Evolutionary conservation across 257 asterid species (phyloP), one percentile per base, ranked within the genome.

Genomic region (Solanum stenotomum): DNA sequence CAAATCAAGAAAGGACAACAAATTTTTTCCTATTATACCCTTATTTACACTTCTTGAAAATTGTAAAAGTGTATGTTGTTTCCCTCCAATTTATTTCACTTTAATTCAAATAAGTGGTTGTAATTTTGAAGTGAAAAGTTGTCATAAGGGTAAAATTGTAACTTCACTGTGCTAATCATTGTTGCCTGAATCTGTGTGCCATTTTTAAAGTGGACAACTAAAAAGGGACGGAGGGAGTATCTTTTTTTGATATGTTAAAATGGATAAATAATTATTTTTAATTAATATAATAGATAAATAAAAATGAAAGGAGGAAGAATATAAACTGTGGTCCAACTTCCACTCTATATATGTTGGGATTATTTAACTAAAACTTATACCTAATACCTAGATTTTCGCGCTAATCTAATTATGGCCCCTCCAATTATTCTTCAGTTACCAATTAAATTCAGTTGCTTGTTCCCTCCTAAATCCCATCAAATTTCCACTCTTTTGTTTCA

Each of bases 361-460:
- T 40, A 78, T 78, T 78, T 78, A 78, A 40, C 35, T 40, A 40
- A 78, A 40, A 40, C 18, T 25, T 77, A 27, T 29, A 78, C 85
- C 85, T 44, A 27, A 79, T 79, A 44, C 67, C 27, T 79, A 79
- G 40, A 10, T 44, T 79, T 44, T 79, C 27, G 15, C 40, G 27
- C 85, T 79, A 27, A 79, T 44, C 85, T 79, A 44, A 79, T 79
- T 27, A 79, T 79, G 85, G 85, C 67, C 85, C 85, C 67, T 79
- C 67, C 85, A 44, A 79, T 79, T 42, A 79, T 79, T 79, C 67
- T 79, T 44, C 40, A 16, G 67, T 44, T 79, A 44, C 65, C 85
- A 44, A 79, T 79, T 44, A 79, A 46, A 79, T 79, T 27, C 38
- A 27, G 85, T 44, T 79, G 85, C 85, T 79, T 79, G 65, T 44